Conservation (phyloP, 2,329 filamentous ascomycete species). For the Penicillium sp. region DNA sequence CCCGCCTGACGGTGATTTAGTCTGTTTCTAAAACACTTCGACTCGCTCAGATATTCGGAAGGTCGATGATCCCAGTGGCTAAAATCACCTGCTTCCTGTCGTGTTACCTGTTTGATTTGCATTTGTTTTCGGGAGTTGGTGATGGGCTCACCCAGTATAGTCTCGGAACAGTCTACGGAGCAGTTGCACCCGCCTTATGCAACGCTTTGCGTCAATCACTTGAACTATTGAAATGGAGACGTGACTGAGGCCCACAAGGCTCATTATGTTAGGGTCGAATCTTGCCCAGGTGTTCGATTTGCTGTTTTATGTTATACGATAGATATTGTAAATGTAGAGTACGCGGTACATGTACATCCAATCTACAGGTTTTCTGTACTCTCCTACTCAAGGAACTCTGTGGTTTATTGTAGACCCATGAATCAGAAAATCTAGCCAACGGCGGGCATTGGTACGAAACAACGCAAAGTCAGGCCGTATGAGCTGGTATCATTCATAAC, state of each 20-base stretch:
- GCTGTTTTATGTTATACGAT: background rate
- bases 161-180: background rate
- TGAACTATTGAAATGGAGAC: background rate
- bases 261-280: background rate
- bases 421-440: slow-evolving; percentile 30
- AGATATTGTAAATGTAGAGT: background rate
- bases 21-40: background rate
- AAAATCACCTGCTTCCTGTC: background rate
- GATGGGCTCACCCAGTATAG: background rate
- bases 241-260: background rate
- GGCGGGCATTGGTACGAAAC: slow-evolving; percentile 19
- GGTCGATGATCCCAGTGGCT: too few relatives aligned
- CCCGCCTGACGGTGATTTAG: background rate
- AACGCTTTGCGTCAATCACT: background rate
- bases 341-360: background rate
- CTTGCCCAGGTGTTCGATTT: background rate
- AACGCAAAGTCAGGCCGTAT: slow-evolving; percentile 29
- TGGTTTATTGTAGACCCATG: slow-evolving; percentile 21
- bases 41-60: background rate
- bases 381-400: background rate
- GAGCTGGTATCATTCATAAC: slow-evolving; percentile 41
- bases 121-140: background rate
- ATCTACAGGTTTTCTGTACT: background rate
- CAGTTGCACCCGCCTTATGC: background rate
- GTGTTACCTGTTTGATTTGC: background rate